Percentiles rank a stretch among this genome's conserved stretches.
These are phyloP conservation scores for Capsicum pubescens DNA, from an alignment of 257 asterid species.

Conservation along the genomic window DNA sequence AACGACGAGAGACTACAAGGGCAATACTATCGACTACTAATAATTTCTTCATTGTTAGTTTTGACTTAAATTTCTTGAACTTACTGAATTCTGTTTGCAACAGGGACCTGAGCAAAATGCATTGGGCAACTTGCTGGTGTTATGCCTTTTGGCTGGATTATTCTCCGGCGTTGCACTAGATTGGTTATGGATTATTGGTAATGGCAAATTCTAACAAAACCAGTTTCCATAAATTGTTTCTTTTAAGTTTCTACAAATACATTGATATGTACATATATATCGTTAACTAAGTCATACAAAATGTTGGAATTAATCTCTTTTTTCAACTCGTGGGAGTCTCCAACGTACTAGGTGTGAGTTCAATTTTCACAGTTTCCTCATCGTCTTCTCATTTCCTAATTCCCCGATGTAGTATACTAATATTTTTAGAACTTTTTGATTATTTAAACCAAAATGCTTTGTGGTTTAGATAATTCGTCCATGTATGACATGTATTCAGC, in stretches of 20 bases:
- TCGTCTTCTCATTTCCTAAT: not conserved
- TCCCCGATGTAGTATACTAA: no score
- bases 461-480: no score
- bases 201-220: slow-evolving; percentile 29
- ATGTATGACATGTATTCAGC: no score
- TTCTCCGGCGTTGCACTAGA: slow-evolving; percentile 46
- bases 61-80: not conserved
- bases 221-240: no score
- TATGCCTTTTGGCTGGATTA: slow-evolving; percentile 42
- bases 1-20: no score
- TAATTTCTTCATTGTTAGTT: no score
- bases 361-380: not conserved
- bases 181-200: slow-evolving; percentile 53
- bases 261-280: not conserved
- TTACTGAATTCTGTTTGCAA: not conserved
- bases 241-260: not conserved
- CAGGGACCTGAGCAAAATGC: slow-evolving; percentile 56
- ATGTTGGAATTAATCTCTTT: not conserved
- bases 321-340: not conserved
- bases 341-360: not conserved
- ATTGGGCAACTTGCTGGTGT: slow-evolving; percentile 42
- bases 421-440: not conserved
- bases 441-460: not conserved
- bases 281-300: not conserved
- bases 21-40: no score